These are phyloP conservation scores for Talaromyces adpressus DNA, from an alignment of 495 filamentous ascomycete genomes.

Conservation along the genomic window DNA sequence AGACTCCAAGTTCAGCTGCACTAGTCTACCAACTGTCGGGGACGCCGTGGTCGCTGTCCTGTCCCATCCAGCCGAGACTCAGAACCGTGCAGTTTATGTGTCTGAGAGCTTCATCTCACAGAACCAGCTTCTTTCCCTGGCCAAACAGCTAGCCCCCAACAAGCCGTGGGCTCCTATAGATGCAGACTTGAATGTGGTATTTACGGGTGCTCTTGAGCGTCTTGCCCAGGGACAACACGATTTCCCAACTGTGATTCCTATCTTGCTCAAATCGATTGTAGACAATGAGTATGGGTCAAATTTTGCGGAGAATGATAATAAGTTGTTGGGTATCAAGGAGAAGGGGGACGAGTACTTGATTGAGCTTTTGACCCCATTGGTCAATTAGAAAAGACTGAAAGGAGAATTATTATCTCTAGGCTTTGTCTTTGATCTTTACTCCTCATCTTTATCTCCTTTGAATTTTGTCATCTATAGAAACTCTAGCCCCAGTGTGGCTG, in stretches of 20 bases:
- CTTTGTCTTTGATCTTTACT: too few relatives aligned
- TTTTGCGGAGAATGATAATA: neutral
- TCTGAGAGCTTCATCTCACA: slow-evolving; percentile 16
- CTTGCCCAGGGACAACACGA: slow-evolving; percentile 4
- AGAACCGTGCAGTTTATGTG: slow-evolving; percentile 23
- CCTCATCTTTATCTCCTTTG: too few relatives aligned
- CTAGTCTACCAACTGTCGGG: slow-evolving; percentile 19
- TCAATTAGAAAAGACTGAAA: neutral
- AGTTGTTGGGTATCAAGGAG: slow-evolving; percentile 5
- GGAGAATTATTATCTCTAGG: too few relatives aligned
- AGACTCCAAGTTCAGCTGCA: slow-evolving; percentile 17
- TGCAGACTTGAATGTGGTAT: neutral
- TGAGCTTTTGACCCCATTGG: slow-evolving; percentile 5
- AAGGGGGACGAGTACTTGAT: neutral
- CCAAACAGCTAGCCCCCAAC: neutral
- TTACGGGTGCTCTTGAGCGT: neutral
- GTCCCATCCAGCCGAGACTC: slow-evolving; percentile 20
- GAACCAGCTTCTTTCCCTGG: slow-evolving; percentile 18
- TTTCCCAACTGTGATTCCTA: neutral
- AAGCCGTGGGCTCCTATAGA: slow-evolving; percentile 6
- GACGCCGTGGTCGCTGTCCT: slow-evolving; percentile 24
- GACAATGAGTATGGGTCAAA: neutral
- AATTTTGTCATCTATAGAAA: too few relatives aligned
- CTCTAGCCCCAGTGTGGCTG: too few relatives aligned
- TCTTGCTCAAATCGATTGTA: neutral